Percentiles rank a stretch among this genome's conserved stretches.
Evolutionary conservation across 495 filamentous ascomycete genomes (phyloP).

Genomic region (Tuber borchii): DNA sequence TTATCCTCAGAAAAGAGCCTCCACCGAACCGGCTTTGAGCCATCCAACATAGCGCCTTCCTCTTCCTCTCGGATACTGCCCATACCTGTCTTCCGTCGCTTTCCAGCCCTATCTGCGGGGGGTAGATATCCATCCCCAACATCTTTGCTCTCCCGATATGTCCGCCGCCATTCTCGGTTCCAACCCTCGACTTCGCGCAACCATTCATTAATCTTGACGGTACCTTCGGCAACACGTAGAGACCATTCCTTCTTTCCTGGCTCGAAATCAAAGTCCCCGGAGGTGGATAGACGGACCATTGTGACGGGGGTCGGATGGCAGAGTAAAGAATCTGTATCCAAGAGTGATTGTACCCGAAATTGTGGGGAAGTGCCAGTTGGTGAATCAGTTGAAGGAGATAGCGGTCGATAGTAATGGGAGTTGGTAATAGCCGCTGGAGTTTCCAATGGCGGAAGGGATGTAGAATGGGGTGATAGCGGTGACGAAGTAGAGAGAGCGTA

Average conservation of each 20-base stretch:
- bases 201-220: constrained; percentile 38
- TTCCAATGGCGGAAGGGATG: too few relatives aligned
- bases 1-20: too few relatives aligned
- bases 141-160: constrained; percentile 14
- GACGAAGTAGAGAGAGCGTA: too few relatives aligned
- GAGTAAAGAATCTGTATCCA: constrained; percentile 35
- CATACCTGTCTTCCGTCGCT: constrained; percentile 30
- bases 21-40: too few relatives aligned
- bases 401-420: constrained; percentile 27
- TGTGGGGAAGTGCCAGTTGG: constrained; percentile 32
- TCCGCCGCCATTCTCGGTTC: constrained; percentile 31
- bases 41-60: too few relatives aligned
- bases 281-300: constrained; percentile 27
- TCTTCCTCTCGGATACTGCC: constrained; percentile 26
- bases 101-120: constrained; percentile 22
- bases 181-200: constrained; percentile 39
- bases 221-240: constrained; percentile 38
- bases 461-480: too few relatives aligned
- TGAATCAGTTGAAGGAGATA: constrained; percentile 29
- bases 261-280: constrained; percentile 28
- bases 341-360: constrained; percentile 34
- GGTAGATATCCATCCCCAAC: constrained; percentile 37
- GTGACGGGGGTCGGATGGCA: constrained; percentile 34
- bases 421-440: too few relatives aligned
- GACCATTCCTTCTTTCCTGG: constrained; percentile 35